phyloP scores from a whole-genome alignment of 768 basidiomycete genomes.

The Trametes cinnabarina region DNA sequence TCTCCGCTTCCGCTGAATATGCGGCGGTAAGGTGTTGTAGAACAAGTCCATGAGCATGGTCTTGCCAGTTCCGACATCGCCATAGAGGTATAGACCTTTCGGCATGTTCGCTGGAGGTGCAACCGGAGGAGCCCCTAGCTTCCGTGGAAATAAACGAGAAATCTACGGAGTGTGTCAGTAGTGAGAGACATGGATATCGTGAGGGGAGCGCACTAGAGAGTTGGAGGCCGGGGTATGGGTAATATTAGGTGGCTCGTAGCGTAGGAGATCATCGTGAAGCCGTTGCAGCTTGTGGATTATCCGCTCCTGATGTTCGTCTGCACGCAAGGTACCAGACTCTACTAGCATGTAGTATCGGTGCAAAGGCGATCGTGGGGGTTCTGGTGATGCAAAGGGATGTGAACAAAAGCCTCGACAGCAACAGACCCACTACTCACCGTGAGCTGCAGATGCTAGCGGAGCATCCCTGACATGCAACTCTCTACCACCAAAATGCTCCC shows the following conservation, averaged over 20 bases:
- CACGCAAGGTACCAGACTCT: conserved; percentile 50
- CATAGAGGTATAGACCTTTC: conserved; percentile 91
- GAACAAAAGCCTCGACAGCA: background rate
- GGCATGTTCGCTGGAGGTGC: conserved; percentile 56
- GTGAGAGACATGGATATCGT: background rate
- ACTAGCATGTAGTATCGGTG: conserved; percentile 50
- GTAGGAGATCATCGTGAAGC: conserved; percentile 67
- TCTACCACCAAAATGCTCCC: background rate
- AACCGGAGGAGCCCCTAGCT: conserved; percentile 16
- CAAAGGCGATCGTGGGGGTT: conserved; percentile 22
- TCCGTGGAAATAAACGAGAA: conserved; percentile 32
- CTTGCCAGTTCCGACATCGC: conserved; percentile 96
- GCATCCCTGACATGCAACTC: background rate
- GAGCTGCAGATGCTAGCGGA: background rate
- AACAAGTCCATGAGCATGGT: conserved; percentile 99
- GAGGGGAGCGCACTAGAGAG: conserved; percentile 33
- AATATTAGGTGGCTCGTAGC: conserved; percentile 70
- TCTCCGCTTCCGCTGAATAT: conserved; percentile 70
- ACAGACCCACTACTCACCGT: background rate
- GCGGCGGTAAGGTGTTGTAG: conserved; percentile 73
- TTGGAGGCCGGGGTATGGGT: conserved; percentile 36
- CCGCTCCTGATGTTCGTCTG: conserved; percentile 80
- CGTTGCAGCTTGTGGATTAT: conserved; percentile 83
- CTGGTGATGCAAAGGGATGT: background rate
- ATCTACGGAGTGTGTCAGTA: conserved; percentile 10